These are phyloP conservation scores for Tothia fuscella DNA, from an alignment of 2,329 filamentous ascomycete genomes.

Conservation along the genomic window DNA sequence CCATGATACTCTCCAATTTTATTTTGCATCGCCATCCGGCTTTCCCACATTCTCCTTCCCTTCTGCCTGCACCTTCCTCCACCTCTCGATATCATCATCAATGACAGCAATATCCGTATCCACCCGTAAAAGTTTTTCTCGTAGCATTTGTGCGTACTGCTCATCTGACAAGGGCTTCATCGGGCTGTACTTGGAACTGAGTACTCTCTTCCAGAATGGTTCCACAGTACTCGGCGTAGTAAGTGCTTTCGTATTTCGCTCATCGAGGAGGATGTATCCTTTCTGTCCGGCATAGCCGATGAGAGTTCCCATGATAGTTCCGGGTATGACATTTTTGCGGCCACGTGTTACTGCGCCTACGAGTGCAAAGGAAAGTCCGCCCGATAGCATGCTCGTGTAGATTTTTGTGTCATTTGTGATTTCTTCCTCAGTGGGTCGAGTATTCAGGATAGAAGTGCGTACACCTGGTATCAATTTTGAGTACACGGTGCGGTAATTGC, in stretches of 20 bases:
- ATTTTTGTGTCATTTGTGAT: not conserved
- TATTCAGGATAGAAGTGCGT: constrained; percentile 27
- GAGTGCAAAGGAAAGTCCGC: constrained; percentile 5
- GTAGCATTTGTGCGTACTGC: constrained; percentile 59
- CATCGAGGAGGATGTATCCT: constrained; percentile 41
- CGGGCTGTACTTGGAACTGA: constrained; percentile 58
- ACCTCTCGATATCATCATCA: constrained; percentile 57
- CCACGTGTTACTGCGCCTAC: constrained; percentile 20
- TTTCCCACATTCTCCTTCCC: not conserved
- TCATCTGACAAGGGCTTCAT: constrained; percentile 58
- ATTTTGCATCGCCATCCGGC: not conserved
- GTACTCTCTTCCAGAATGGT: constrained; percentile 37
- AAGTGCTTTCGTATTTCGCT: constrained; percentile 26
- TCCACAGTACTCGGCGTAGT: constrained; percentile 17
- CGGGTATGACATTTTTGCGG: constrained; percentile 43
- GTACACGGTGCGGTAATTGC: not conserved
- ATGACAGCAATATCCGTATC: constrained; percentile 68
- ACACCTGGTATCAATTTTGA: constrained; percentile 13
- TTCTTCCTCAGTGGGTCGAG: constrained; percentile 16
- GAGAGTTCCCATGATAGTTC: constrained; percentile 45
- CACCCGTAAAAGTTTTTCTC: constrained; percentile 57
- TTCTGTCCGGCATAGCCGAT: constrained; percentile 46
- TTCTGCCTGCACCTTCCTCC: too few relatives aligned
- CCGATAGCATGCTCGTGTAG: constrained; percentile 5
- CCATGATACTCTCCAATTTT: too few relatives aligned